Evolutionary conservation across 169 alveolate genomes (phyloP), one percentile per base, ranked within the genome.

Genomic region (Plasmodium relictum): DNA sequence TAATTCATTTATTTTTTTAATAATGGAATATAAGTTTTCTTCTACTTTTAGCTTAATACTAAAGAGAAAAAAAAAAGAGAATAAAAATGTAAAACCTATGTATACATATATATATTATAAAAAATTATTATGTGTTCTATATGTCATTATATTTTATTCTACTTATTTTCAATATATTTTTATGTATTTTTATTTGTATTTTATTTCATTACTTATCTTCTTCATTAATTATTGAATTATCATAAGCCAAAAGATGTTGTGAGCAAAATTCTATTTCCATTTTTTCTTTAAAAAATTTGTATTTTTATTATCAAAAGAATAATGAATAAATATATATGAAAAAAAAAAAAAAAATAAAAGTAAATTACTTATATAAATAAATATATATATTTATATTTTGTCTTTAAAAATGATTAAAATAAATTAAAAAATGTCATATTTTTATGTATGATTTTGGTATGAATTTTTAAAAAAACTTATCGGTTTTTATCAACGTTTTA

Each of bases 191-290:
- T 56, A 62, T 62, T 62, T 18, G 18, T 22, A 24, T 9, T 9
- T 6, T 56, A n/a, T 63, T 26, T 20, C 26, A 16, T 74, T 74
- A 74, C 88, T 74, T 73, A 74, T 74, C 59, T 56, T 74, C 73
- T n/a, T 65, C 48, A 3, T 41, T 16, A 45, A 74, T 44, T 39
- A 74, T 58, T 14, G 88, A 74, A 52, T 74, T 74, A 63, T 74
- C 88, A 74, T 74, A 74, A 9, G 88, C 88, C 41, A 74, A 61
- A 22, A 74, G 88, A 50, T 74, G 88, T 2, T 74, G 88, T 8
- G 88, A 58, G 16, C 88, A 74, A 18, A 74, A 74, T 18, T 74
- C 88, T 37, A 74, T 58, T 24, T 59, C 52, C 87, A 73, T 73
- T 52, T 52, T 73, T 59, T 22, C 6, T 41, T 26, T 54, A 72